Conservation (phyloP, 2,329 filamentous ascomycete species). For the Karstenula rhodostoma region DNA sequence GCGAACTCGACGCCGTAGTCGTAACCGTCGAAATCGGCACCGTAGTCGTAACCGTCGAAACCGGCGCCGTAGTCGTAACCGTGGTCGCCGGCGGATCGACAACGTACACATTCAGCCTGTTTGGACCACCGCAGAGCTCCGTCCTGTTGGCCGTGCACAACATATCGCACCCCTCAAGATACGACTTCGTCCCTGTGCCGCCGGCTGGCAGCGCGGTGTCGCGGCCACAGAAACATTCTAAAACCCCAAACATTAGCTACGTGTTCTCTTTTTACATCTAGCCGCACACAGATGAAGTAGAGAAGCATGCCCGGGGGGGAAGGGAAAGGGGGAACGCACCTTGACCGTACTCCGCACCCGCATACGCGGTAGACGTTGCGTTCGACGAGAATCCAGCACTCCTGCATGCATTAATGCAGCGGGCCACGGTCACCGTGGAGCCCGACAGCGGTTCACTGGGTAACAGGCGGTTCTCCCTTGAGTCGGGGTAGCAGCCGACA, state of each 20-base stretch:
- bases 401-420: background rate
- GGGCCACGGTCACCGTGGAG: background rate
- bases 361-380: background rate
- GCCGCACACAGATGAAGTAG: too few relatives aligned
- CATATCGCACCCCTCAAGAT: conserved; percentile 11
- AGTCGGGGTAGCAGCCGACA: background rate
- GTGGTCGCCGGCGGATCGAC: background rate
- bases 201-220: background rate
- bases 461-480: background rate
- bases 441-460: background rate
- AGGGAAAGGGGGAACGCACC: background rate
- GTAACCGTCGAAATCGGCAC: background rate
- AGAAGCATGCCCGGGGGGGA: background rate
- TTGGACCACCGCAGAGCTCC: conserved; percentile 11
- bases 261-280: background rate
- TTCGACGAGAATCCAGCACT: background rate
- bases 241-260: background rate
- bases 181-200: background rate
- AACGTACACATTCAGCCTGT: conserved; percentile 8
- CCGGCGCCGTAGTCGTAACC: too few relatives aligned
- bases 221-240: conserved; percentile 15
- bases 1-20: background rate
- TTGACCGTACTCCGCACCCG: conserved; percentile 13
- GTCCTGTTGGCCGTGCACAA: conserved; percentile 1
- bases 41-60: background rate